Conservation (phyloP, 768 basidiomycete species). For the Clitopilus passeckerianus region DNA sequence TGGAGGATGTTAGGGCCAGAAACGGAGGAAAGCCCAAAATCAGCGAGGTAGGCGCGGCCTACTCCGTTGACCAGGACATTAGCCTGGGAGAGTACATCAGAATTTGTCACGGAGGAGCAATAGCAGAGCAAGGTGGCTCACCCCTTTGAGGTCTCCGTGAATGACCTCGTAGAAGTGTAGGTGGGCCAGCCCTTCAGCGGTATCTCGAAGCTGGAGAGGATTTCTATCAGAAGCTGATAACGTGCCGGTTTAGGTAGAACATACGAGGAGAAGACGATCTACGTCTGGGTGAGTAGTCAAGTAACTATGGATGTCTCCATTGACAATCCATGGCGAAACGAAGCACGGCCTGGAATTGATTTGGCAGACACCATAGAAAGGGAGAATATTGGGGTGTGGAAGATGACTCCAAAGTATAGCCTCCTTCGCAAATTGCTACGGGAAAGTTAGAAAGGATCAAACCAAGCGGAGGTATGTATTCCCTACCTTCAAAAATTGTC, state of each 20-base stretch:
- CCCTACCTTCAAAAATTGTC: slow-evolving; percentile 5
- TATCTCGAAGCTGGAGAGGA: slow-evolving; percentile 20
- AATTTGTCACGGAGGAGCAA: background rate
- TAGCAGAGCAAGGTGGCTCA: slow-evolving; percentile 10
- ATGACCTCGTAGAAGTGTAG: slow-evolving; percentile 29
- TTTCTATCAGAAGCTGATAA: background rate
- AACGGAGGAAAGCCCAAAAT: slow-evolving; percentile 38
- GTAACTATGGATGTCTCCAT: slow-evolving; percentile 2
- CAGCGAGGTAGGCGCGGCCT: slow-evolving; percentile 38
- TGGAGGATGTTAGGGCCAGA: slow-evolving; percentile 9
- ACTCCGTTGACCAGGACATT: slow-evolving; percentile 38
- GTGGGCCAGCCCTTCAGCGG: slow-evolving; percentile 25
- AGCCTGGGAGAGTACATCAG: slow-evolving; percentile 17
- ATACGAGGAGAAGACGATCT: background rate
- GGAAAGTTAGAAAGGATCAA: background rate
- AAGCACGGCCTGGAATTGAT: background rate
- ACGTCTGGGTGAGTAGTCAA: background rate
- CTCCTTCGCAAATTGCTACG: background rate
- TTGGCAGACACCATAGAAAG: slow-evolving; percentile 3
- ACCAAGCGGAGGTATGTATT: background rate
- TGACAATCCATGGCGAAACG: slow-evolving; percentile 5
- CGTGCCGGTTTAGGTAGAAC: no score
- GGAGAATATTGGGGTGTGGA: slow-evolving; percentile 4
- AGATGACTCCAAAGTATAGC: slow-evolving; percentile 5
- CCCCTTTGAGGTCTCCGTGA: slow-evolving; percentile 46